Evolutionary conservation across 129 eudicot species (phyloP).

Genomic region (Tanacetum coccineum): DNA sequence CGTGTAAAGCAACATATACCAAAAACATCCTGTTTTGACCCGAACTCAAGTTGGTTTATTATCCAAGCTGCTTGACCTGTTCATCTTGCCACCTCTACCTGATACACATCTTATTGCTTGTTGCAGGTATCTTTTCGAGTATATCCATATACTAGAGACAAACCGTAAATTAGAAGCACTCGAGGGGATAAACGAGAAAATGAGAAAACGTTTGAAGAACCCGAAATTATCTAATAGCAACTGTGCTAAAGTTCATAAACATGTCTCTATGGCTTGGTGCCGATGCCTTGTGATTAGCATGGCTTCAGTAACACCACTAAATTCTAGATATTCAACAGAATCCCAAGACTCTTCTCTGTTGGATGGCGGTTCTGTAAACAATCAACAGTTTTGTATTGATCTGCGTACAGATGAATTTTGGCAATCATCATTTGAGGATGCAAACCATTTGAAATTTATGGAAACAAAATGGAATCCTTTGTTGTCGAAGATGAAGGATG

Average conservation of each 20-base stretch:
- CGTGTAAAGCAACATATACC: too few relatives aligned
- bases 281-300: slow-evolving; percentile 72
- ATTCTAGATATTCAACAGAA: slow-evolving; percentile 45
- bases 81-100: slow-evolving; percentile 1
- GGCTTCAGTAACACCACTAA: slow-evolving; percentile 72
- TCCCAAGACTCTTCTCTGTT: slow-evolving; percentile 28
- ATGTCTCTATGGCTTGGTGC: slow-evolving; percentile 87
- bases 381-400: slow-evolving; percentile 74
- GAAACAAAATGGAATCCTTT: slow-evolving; percentile 68
- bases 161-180: slow-evolving; percentile 66
- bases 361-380: slow-evolving; percentile 41
- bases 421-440: slow-evolving; percentile 73
- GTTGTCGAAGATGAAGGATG: slow-evolving; percentile 73
- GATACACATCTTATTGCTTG: slow-evolving; percentile 16
- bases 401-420: slow-evolving; percentile 67
- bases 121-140: slow-evolving; percentile 73
- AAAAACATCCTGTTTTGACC: not conserved
- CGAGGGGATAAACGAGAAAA: slow-evolving; percentile 87
- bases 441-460: slow-evolving; percentile 49
- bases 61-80: not conserved
- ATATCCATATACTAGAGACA: slow-evolving; percentile 72
- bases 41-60: not conserved
- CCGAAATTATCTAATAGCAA: slow-evolving; percentile 79
- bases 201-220: slow-evolving; percentile 86
- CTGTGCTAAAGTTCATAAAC: slow-evolving; percentile 66